Evolutionary conservation across 108 stramenopile genomes (phyloP).

Genomic region (Cyclotella distinguenda): DNA sequence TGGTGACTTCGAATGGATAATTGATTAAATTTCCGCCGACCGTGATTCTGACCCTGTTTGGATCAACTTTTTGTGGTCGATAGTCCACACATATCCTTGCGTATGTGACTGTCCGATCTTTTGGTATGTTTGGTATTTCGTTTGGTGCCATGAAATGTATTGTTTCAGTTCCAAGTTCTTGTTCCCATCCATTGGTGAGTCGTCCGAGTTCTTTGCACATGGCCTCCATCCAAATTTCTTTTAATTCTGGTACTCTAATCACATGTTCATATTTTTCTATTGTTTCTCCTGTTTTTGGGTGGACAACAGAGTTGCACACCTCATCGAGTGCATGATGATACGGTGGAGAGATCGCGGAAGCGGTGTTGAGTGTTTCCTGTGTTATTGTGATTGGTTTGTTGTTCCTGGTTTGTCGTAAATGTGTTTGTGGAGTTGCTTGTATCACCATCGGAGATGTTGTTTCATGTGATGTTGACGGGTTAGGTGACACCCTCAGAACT

Average conservation of each 20-base stretch:
- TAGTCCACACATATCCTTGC: no score
- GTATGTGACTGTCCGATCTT: neutral
- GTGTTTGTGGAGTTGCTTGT: neutral
- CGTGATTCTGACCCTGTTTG: neutral
- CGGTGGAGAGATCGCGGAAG: no score
- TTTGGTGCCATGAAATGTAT: slow-evolving; percentile 6
- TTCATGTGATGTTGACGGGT: no score
- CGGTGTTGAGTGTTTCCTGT: no score
- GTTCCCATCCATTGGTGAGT: neutral
- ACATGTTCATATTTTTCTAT: slow-evolving; percentile 2
- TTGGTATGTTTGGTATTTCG: slow-evolving; percentile 1
- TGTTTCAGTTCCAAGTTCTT: neutral
- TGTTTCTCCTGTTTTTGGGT: neutral
- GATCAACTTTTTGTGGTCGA: neutral
- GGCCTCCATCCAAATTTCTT: neutral
- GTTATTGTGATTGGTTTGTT: no score
- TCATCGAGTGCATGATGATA: neutral
- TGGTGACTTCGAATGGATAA: neutral
- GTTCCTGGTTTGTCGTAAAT: no score
- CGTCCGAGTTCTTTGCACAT: neutral
- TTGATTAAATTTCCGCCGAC: neutral
- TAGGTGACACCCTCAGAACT: no score
- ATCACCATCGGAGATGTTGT: no score
- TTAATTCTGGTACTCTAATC: neutral
- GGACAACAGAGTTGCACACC: neutral